A percentile compares a stretch with the other conserved stretches of the same genome.
phyloP scores from a whole-genome alignment of 1,284 basidiomycete genomes.

The Pyrrhoderma noxium region DNA sequence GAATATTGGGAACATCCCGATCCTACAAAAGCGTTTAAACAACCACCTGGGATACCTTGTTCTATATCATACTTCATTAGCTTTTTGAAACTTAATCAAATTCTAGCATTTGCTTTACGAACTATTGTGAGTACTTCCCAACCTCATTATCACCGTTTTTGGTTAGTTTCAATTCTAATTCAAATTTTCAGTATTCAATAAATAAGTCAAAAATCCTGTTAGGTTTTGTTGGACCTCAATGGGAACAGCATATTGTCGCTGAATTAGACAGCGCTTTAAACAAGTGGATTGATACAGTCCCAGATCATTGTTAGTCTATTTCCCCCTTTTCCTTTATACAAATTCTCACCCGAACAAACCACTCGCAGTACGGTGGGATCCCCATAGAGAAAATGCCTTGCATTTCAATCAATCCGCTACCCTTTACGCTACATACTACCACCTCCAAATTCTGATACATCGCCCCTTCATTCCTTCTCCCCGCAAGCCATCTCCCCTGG shows the following conservation, averaged over 20 bases:
- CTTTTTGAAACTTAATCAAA: slow-evolving; percentile 54
- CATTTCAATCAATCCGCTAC: slow-evolving; percentile 67
- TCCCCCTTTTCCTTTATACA: neutral
- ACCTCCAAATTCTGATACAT: slow-evolving; percentile 72
- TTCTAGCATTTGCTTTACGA: slow-evolving; percentile 56
- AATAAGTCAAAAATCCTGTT: slow-evolving; percentile 57
- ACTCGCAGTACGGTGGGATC: slow-evolving; percentile 64
- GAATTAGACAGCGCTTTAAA: slow-evolving; percentile 74
- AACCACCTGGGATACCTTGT: slow-evolving; percentile 51
- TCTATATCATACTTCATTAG: slow-evolving; percentile 48
- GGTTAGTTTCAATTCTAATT: neutral
- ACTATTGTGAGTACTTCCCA: slow-evolving; percentile 45
- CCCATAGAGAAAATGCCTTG: slow-evolving; percentile 43
- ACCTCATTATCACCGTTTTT: slow-evolving; percentile 2
- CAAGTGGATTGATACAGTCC: slow-evolving; percentile 69
- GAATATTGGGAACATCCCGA: slow-evolving; percentile 65
- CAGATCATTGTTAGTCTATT: slow-evolving; percentile 48
- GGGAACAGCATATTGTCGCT: slow-evolving; percentile 65
- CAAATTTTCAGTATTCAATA: slow-evolving; percentile 52
- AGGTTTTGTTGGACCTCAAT: slow-evolving; percentile 51
- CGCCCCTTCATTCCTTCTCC: slow-evolving; percentile 75
- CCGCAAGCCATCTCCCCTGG: slow-evolving; percentile 45
- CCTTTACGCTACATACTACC: slow-evolving; percentile 64
- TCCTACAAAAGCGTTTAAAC: slow-evolving; percentile 43
- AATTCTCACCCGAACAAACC: slow-evolving; percentile 9